Percentiles rank a stretch among this genome's conserved stretches.
Evolutionary conservation across 768 basidiomycete genomes (phyloP).

Genomic region (Lactarius evosmus): DNA sequence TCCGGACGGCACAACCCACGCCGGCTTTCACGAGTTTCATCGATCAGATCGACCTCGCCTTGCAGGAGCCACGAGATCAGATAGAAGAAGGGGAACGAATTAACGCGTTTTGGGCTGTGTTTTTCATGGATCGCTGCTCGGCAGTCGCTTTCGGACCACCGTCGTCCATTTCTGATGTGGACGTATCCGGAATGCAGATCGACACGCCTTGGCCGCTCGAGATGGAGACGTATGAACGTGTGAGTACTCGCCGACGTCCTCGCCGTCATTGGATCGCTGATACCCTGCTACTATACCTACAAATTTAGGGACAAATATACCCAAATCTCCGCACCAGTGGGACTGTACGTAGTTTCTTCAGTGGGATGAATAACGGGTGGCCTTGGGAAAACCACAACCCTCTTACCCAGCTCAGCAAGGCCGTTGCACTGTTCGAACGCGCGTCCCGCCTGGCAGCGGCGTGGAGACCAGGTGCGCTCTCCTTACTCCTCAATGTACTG

Average conservation of each 20-base stretch:
- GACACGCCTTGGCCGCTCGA: conserved; percentile 42
- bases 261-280: conserved; percentile 34
- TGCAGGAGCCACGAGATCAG: conserved; percentile 41
- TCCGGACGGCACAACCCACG: conserved; percentile 26
- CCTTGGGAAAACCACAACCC: conserved; percentile 38
- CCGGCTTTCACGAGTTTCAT: conserved; percentile 23
- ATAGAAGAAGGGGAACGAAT: conserved; percentile 67
- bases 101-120: conserved; percentile 63
- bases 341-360: conserved; percentile 51
- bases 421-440: conserved; percentile 56
- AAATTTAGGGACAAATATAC: conserved; percentile 43
- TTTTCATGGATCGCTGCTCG: conserved; percentile 55
- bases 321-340: conserved; percentile 44
- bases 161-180: conserved; percentile 52
- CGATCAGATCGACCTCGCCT: conserved; percentile 29
- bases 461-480: conserved; percentile 34
- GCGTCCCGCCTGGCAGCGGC: conserved; percentile 50
- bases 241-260: conserved; percentile 19
- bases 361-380: conserved; percentile 35
- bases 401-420: conserved; percentile 49
- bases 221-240: conserved; percentile 36
- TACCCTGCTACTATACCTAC: conserved; percentile 27
- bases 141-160: conserved; percentile 52
- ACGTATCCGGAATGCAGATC: conserved; percentile 40
- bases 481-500: not conserved